phyloP scores from a whole-genome alignment of 306 rosid genomes.

The Rosa lucieae region DNA sequence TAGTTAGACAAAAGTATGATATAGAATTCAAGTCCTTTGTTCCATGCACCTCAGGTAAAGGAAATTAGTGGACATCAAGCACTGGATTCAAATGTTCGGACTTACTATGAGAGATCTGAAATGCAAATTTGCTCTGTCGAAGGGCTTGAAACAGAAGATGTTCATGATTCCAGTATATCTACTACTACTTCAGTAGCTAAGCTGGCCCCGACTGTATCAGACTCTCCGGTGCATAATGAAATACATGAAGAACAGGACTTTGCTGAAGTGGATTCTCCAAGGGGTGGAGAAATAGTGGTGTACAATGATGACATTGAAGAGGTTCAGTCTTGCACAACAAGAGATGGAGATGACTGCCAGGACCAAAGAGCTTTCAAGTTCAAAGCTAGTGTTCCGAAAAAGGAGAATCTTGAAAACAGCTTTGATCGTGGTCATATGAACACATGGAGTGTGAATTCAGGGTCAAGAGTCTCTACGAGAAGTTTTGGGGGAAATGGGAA shows the following conservation, averaged over 20 bases:
- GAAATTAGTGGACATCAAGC: constrained; percentile 34
- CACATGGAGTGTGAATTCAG: constrained; percentile 39
- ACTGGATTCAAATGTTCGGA: constrained; percentile 27
- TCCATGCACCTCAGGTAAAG: constrained; percentile 29
- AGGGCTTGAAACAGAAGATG: constrained; percentile 31
- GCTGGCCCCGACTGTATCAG: constrained; percentile 29
- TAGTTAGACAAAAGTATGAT: neutral
- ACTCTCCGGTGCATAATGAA: constrained; percentile 25
- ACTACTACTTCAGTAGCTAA: constrained; percentile 26
- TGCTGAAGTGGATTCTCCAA: constrained; percentile 18
- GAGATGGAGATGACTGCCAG: constrained; percentile 31
- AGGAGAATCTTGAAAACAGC: constrained; percentile 15
- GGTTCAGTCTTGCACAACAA: constrained; percentile 32
- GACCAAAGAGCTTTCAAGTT: constrained; percentile 61
- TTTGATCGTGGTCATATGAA: constrained; percentile 21
- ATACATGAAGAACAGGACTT: constrained; percentile 16
- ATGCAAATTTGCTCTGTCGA: constrained; percentile 27
- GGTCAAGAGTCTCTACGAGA: constrained; percentile 33
- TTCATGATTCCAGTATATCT: constrained; percentile 20
- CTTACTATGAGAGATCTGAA: constrained; percentile 27
- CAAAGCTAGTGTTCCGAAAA: constrained; percentile 26
- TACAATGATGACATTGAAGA: constrained; percentile 59
- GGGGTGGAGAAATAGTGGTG: constrained; percentile 31
- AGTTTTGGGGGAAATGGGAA: constrained; percentile 32
- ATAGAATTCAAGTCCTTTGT: neutral